Conservation (phyloP, 2,329 filamentous ascomycete species). For the Botrytis porri region DNA sequence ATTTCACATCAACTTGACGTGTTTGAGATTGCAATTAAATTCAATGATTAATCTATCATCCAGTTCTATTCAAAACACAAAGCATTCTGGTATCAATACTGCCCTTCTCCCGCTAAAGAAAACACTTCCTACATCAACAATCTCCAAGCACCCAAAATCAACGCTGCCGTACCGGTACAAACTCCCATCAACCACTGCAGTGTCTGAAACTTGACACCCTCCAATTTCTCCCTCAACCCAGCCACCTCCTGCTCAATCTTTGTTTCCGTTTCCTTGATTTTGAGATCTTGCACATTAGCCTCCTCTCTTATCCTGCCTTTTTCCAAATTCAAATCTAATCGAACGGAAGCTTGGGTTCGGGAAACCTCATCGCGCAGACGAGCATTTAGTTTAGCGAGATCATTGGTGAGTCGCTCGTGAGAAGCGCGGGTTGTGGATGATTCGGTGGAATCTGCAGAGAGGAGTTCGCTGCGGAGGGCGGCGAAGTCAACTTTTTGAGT, state of each 20-base stretch:
- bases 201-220: slow-evolving; percentile 97
- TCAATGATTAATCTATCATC: neutral
- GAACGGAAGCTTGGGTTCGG: slow-evolving; percentile 86
- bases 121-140: slow-evolving; percentile 55
- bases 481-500: slow-evolving; percentile 96
- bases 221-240: slow-evolving; percentile 82
- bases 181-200: slow-evolving; percentile 97
- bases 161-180: slow-evolving; percentile 63
- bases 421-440: slow-evolving; percentile 81
- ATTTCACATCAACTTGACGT: neutral
- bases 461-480: slow-evolving; percentile 89
- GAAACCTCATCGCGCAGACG: slow-evolving; percentile 90
- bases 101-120: neutral
- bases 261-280: slow-evolving; percentile 98
- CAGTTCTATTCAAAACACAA: slow-evolving; percentile 1
- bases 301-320: slow-evolving; percentile 96
- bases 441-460: slow-evolving; percentile 89
- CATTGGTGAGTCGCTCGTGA: slow-evolving; percentile 90
- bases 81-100: slow-evolving; percentile 7
- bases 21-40: neutral
- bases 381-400: slow-evolving; percentile 89
- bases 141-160: slow-evolving; percentile 68
- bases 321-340: slow-evolving; percentile 90
- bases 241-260: slow-evolving; percentile 98
- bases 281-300: slow-evolving; percentile 92